Base-by-base conservation (phyloP, 805 yeast genomes). In the Yarrowia hollandica region DNA sequence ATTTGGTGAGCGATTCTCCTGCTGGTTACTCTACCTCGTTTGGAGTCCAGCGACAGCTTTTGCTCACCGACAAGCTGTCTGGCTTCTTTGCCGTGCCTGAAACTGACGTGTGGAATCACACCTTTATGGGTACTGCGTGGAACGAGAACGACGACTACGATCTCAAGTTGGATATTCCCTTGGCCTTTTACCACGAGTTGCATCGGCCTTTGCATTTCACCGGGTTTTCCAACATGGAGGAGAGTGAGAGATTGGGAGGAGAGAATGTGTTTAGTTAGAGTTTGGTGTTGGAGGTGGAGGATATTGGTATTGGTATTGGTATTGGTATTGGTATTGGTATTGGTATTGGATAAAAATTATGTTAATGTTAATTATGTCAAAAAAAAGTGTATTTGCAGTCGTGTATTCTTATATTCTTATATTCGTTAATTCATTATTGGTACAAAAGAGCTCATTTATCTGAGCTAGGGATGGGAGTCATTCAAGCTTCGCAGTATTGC, bases 121-220 rank as follows among this genome's bases (percentile, higher is more conserved):
- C 95, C 2, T 92, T 94, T 66, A 79, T 89, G 74, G 94, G 97
- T 1, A 85, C 94, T 1, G 81, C 87, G 8, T 94, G 94, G 86
- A 83, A 80, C 65, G 74, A 82, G 5, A 79, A 79, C n/a, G 70
- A 81, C 44, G 76, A 74, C 6, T 89, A 79, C 66, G 82, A 76
- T 12, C 69, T 90, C 70, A 88, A 87, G 68, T 67, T 87, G 42
- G 97, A 88, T 67, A 74, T 83, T 15, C 99, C 99, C 2, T 65
- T 86, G 33, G 82, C 87, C 6, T 94, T 85, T 68, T 94, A 90
- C 72, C 86, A 89, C 68, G 96, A 88, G 65, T 68, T 82, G 31
- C 99, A 94, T 68, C 84, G 99, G 48, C 94, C 97, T 1, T 77
- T 83, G 26, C 99, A 94, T 71, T 94, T 94, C 73, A 75, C 82